Conservation (phyloP, 805 yeast species). For the Starmera quercuum region DNA sequence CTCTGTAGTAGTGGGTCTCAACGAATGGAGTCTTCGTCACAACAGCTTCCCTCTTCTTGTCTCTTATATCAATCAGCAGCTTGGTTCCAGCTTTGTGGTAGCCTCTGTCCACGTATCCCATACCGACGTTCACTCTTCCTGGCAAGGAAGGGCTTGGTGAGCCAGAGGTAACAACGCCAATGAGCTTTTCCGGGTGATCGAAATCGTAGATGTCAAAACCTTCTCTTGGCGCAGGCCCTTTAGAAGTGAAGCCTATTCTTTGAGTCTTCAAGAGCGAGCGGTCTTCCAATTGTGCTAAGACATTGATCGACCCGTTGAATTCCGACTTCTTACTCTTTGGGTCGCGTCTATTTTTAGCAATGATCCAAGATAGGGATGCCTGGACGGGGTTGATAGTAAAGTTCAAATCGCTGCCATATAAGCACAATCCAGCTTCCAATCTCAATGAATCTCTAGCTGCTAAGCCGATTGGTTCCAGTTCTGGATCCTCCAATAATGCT, state of each 20-base stretch:
- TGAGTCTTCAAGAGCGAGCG: constrained; percentile 47
- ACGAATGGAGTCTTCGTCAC: constrained; percentile 86
- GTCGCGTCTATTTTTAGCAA: constrained; percentile 71
- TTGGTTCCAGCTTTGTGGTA: constrained; percentile 67
- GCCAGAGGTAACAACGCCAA: constrained; percentile 48
- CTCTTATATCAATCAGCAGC: constrained; percentile 72
- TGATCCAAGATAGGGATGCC: constrained; percentile 83
- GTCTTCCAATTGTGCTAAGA: constrained; percentile 63
- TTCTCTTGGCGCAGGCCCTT: constrained; percentile 92
- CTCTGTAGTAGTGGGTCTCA: constrained; percentile 60
- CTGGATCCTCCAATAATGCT: constrained; percentile 42
- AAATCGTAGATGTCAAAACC: constrained; percentile 53
- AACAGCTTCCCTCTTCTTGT: constrained; percentile 67
- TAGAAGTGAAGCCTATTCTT: constrained; percentile 65
- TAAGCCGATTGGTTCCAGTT: constrained; percentile 81
- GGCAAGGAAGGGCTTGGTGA: constrained; percentile 59
- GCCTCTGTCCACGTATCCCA: constrained; percentile 74
- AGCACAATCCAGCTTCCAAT: constrained; percentile 97
- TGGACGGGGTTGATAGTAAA: constrained; percentile 81
- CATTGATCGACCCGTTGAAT: constrained; percentile 73
- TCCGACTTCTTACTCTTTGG: constrained; percentile 26
- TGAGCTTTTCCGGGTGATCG: constrained; percentile 50
- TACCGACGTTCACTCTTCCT: constrained; percentile 77
- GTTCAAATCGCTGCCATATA: constrained; percentile 87
- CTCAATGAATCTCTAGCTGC: constrained; percentile 98